Percentiles rank a stretch among this genome's conserved stretches.
Evolutionary conservation across 2,329 filamentous ascomycete genomes (phyloP).

Genomic region (Fusarium hostae): DNA sequence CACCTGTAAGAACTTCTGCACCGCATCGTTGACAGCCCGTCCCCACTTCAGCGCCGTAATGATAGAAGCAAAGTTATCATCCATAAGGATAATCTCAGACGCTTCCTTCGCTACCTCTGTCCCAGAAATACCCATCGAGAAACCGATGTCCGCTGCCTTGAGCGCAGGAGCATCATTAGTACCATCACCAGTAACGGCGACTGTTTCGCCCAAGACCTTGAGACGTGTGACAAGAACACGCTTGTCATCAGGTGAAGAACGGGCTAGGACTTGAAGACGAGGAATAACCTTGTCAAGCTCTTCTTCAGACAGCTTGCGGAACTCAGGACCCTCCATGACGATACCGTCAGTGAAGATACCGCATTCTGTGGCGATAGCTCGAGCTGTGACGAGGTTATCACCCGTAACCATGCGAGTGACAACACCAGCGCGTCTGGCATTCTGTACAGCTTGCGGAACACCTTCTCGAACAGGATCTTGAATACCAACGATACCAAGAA

Average conservation of each 20-base stretch:
- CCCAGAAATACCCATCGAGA: constrained; percentile 86
- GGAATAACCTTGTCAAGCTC: constrained; percentile 76
- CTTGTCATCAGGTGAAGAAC: constrained; percentile 82
- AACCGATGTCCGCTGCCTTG: constrained; percentile 83
- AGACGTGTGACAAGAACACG: constrained; percentile 76
- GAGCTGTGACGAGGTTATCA: constrained; percentile 82
- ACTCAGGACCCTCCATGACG: constrained; percentile 82
- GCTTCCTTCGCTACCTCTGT: constrained; percentile 88
- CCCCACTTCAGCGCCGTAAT: constrained; percentile 87
- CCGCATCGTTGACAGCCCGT: constrained; percentile 79
- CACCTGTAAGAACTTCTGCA: constrained; percentile 76
- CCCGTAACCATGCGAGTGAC: constrained; percentile 88
- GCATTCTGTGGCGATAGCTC: constrained; percentile 82
- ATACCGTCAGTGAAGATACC: constrained; percentile 77
- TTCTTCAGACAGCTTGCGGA: constrained; percentile 74
- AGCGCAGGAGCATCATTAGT: constrained; percentile 86
- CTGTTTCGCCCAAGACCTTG: constrained; percentile 78
- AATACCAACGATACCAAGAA: constrained; percentile 76
- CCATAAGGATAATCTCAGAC: constrained; percentile 87
- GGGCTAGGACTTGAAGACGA: constrained; percentile 74
- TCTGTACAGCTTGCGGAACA: constrained; percentile 75
- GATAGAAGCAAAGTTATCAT: constrained; percentile 87
- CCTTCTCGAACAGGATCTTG: constrained; percentile 82
- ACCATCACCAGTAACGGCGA: constrained; percentile 85
- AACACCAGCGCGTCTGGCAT: constrained; percentile 80